Conservation (phyloP, 139 green algal species). For the Chlamydomonas urium region DNA sequence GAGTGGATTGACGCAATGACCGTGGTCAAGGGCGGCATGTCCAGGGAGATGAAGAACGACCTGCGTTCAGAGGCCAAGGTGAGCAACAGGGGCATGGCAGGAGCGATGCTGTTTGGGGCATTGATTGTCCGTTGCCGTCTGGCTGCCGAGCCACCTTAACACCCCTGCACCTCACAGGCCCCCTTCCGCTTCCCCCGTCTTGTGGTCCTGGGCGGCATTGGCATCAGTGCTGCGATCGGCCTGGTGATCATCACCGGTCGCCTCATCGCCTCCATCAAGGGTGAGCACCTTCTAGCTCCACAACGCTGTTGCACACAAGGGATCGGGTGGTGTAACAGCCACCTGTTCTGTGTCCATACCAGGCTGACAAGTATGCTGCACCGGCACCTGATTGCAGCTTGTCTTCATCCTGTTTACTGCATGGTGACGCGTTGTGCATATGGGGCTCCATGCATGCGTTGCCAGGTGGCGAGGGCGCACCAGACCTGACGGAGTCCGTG, state of each 20-base stretch:
- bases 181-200: constrained; percentile 83
- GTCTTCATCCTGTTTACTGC: too few relatives aligned
- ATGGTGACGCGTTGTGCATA: too few relatives aligned
- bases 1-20: constrained; percentile 79
- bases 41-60: constrained; percentile 45
- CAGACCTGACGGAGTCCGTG: constrained; percentile 66
- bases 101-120: not conserved
- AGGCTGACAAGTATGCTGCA: too few relatives aligned
- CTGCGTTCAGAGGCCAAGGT: constrained; percentile 67
- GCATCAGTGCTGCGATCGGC: constrained; percentile 62
- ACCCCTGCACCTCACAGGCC: constrained; percentile 41
- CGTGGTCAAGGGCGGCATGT: constrained; percentile 59
- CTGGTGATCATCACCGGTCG: constrained; percentile 71
- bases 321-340: too few relatives aligned
- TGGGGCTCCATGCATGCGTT: not conserved
- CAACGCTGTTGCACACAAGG: too few relatives aligned
- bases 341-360: too few relatives aligned
- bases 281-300: constrained; percentile 16
- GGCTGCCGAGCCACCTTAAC: too few relatives aligned
- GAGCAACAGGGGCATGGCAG: not conserved
- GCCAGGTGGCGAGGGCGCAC: constrained; percentile 61
- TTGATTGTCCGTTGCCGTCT: not conserved
- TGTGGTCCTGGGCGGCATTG: constrained; percentile 70
- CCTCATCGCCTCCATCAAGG: constrained; percentile 56
- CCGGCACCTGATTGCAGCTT: too few relatives aligned